phyloP scores from a whole-genome alignment of 768 basidiomycete species.

The Collybia nuda region DNA sequence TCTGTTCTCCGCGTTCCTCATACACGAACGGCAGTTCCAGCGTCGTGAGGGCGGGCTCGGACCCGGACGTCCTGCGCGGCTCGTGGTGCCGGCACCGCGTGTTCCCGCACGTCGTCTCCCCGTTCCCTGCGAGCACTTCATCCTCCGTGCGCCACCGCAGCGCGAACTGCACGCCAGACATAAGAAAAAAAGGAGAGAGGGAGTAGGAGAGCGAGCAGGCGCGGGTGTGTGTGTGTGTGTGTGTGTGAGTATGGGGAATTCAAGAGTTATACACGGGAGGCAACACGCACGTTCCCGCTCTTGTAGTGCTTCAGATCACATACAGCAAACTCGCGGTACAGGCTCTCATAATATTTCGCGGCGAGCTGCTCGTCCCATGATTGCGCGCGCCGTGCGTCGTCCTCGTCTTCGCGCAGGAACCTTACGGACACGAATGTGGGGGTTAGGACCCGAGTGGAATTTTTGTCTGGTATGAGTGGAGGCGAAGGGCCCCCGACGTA shows the following conservation, averaged over 20 bases:
- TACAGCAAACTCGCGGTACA: conserved; percentile 91
- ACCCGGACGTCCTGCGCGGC: conserved; percentile 9
- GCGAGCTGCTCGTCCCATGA: conserved; percentile 89
- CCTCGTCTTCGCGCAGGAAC: conserved; percentile 74
- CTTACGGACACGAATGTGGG: conserved; percentile 33
- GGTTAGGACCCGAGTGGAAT: neutral
- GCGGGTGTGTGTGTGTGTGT: no score
- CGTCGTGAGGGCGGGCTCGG: conserved; percentile 51
- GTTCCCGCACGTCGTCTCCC: conserved; percentile 88
- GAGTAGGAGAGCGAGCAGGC: neutral
- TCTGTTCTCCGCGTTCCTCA: conserved; percentile 70
- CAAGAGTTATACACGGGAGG: no score
- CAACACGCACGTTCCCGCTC: conserved; percentile 69
- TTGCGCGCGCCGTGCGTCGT: conserved; percentile 23
- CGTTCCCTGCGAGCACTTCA: conserved; percentile 84
- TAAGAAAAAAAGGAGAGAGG: neutral
- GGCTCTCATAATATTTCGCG: conserved; percentile 80
- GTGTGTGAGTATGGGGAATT: no score
- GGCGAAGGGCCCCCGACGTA: conserved; percentile 29
- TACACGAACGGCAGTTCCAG: conserved; percentile 92
- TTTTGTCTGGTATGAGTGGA: neutral
- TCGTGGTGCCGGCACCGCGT: conserved; percentile 75
- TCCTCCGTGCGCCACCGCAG: conserved; percentile 92
- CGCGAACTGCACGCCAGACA: conserved; percentile 55
- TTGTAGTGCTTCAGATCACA: conserved; percentile 97